Evolutionary conservation across 2,329 filamentous ascomycete genomes (phyloP), one percentile per base, ranked within the genome.

Genomic region (Fusarium kyushuense): DNA sequence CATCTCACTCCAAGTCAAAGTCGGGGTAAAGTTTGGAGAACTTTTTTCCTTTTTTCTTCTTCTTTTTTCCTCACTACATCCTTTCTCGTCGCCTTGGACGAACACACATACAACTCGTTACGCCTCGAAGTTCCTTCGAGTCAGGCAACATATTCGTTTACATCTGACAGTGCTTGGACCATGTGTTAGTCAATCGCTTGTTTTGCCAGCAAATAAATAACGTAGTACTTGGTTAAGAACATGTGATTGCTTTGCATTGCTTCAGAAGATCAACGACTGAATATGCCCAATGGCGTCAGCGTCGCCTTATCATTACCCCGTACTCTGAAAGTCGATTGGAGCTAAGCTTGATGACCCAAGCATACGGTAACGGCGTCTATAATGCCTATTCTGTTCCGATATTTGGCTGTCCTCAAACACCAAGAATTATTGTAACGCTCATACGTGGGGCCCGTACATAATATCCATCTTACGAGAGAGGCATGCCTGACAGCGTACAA

Each of bases 11-110:
- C 46, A 57, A 56, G 52, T 62, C 56, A 64, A 57, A 56, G 52
- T 62, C 63, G 67, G 57, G 54, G 60, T 69, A 71, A 63, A 32
- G 46, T 56, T 59, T 69, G 61, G 67, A 61, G 63, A 64, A 54
- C 43, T 54, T 61, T 61, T 42, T 27, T 25, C 40, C 21, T 33
- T 29, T 54, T 27, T 21, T 21, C 38, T 49, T 27, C 27, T 29
- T 25, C 25, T 27, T 4, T 16, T 16, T 32, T 32, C 12, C 5
- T 17, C 16, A 19, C n/a, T 19, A 7, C 27, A 19, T 40, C 25
- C 38, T 27, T 23, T 40, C 33, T 51, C 47, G 29, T 33, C 35
- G 19, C 38, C 17, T 12, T 17, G n/a, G 13, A 27, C 8, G 12
- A 19, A 51, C 17, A 38, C 12, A 38, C 25, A 38, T 13, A 38